These are phyloP conservation scores for Podospora pseudocomata DNA, from an alignment of 495 filamentous ascomycete genomes.

Conservation along the genomic window DNA sequence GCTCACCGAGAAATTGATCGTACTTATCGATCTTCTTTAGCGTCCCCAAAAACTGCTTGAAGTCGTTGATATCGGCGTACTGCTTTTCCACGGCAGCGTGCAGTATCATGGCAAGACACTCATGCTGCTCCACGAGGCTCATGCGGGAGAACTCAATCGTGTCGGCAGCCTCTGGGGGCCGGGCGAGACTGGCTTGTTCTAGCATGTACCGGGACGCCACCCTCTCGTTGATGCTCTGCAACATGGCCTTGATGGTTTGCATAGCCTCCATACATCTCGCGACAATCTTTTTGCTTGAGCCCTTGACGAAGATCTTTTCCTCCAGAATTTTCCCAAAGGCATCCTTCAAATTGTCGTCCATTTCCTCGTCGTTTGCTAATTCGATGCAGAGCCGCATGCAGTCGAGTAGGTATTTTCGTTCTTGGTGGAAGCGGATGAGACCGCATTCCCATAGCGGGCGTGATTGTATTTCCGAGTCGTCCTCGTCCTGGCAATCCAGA, in stretches of 20 bases:
- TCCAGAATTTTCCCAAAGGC: slow-evolving; percentile 38
- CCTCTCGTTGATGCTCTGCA: slow-evolving; percentile 68
- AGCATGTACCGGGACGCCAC: slow-evolving; percentile 66
- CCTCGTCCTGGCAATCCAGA: slow-evolving; percentile 61
- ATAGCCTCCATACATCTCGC: slow-evolving; percentile 69
- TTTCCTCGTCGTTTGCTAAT: slow-evolving; percentile 54
- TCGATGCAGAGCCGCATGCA: slow-evolving; percentile 73
- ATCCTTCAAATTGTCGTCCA: slow-evolving; percentile 37
- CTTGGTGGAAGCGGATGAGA: slow-evolving; percentile 79
- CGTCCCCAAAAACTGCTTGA: slow-evolving; percentile 60
- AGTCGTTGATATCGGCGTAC: slow-evolving; percentile 65
- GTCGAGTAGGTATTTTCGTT: slow-evolving; percentile 72
- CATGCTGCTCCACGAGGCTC: slow-evolving; percentile 80
- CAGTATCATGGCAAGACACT: slow-evolving; percentile 73
- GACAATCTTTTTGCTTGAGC: slow-evolving; percentile 45
- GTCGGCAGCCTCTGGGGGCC: slow-evolving; percentile 66
- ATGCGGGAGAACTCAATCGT: slow-evolving; percentile 66
- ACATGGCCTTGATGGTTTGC: slow-evolving; percentile 66
- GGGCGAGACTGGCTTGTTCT: slow-evolving; percentile 52
- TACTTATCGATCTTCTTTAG: slow-evolving; percentile 68
- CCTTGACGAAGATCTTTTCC: slow-evolving; percentile 36
- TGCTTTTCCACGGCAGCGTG: slow-evolving; percentile 72
- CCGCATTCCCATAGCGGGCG: slow-evolving; percentile 66
- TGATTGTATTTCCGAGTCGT: slow-evolving; percentile 60
- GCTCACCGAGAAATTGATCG: slow-evolving; percentile 51